Conservation (phyloP, 2,329 filamentous ascomycete genomes). For the Penicillium palitans region DNA sequence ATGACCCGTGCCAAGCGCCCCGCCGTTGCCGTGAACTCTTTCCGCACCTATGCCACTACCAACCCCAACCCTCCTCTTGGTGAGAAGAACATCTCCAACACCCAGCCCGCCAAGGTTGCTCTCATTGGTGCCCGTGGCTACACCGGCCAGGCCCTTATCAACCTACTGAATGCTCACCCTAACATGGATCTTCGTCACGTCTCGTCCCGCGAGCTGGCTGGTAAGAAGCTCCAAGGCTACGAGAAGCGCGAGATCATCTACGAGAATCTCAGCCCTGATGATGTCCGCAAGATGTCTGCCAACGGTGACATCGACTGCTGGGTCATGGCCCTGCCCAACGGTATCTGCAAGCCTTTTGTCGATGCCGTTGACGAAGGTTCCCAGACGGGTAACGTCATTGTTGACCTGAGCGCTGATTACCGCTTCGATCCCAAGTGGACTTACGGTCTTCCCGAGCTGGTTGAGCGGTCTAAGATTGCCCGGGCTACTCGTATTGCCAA, state of each 20-base stretch:
- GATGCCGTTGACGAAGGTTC: slow-evolving; percentile 77
- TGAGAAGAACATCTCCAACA: slow-evolving; percentile 82
- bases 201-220: slow-evolving; percentile 86
- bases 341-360: slow-evolving; percentile 89
- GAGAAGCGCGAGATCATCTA: slow-evolving; percentile 89
- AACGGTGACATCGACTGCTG: slow-evolving; percentile 87
- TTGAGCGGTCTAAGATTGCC: slow-evolving; percentile 73
- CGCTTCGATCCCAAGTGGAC: slow-evolving; percentile 84
- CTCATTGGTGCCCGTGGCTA: slow-evolving; percentile 92
- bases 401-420: slow-evolving; percentile 97
- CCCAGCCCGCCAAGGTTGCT: slow-evolving; percentile 74
- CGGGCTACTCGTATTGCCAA: slow-evolving; percentile 82
- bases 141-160: slow-evolving; percentile 87
- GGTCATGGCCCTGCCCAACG: slow-evolving; percentile 96
- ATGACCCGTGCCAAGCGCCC: slow-evolving; percentile 35
- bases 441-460: slow-evolving; percentile 85
- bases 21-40: slow-evolving; percentile 31
- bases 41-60: slow-evolving; percentile 46
- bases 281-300: slow-evolving; percentile 80
- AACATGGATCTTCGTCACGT: slow-evolving; percentile 88
- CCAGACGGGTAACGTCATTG: slow-evolving; percentile 70
- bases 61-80: slow-evolving; percentile 91
- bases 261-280: slow-evolving; percentile 83
- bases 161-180: slow-evolving; percentile 82
- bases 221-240: slow-evolving; percentile 85